Evolutionary conservation across 2,329 filamentous ascomycete genomes (phyloP).

Genomic region (Verticillium albo-atrum): DNA sequence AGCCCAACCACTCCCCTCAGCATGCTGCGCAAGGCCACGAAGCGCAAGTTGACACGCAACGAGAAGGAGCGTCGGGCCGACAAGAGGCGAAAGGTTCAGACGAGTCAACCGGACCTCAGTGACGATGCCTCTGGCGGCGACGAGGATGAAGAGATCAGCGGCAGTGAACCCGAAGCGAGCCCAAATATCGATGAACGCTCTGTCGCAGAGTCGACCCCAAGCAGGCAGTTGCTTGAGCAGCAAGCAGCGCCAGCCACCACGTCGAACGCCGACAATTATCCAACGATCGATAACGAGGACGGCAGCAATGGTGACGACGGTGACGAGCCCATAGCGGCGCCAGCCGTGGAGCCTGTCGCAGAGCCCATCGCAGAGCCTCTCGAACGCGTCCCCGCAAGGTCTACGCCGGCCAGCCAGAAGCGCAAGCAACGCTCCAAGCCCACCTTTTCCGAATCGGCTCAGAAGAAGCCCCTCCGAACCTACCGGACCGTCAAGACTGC

Average conservation of each 20-base stretch:
- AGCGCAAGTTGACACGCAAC: neutral
- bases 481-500: conserved; percentile 1
- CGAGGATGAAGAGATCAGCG: neutral
- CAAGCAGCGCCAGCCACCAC: neutral
- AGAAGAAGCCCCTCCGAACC: conserved; percentile 6
- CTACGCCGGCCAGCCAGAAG: conserved; percentile 4
- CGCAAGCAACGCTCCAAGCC: conserved; percentile 10
- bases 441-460: conserved; percentile 14
- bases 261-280: neutral
- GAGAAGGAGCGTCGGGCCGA: neutral
- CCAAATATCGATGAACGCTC: neutral
- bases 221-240: neutral
- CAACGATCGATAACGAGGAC: neutral
- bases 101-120: neutral
- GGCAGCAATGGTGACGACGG: neutral
- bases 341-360: conserved; percentile 14
- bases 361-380: no score
- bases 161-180: neutral
- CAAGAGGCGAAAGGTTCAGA: neutral
- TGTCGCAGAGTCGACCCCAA: neutral
- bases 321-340: neutral
- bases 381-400: no score
- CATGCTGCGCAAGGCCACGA: neutral
- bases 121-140: neutral
- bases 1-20: neutral